These are phyloP conservation scores for Trypanosoma grayi DNA, from an alignment of 208 protist genomes.

Conservation along the genomic window DNA sequence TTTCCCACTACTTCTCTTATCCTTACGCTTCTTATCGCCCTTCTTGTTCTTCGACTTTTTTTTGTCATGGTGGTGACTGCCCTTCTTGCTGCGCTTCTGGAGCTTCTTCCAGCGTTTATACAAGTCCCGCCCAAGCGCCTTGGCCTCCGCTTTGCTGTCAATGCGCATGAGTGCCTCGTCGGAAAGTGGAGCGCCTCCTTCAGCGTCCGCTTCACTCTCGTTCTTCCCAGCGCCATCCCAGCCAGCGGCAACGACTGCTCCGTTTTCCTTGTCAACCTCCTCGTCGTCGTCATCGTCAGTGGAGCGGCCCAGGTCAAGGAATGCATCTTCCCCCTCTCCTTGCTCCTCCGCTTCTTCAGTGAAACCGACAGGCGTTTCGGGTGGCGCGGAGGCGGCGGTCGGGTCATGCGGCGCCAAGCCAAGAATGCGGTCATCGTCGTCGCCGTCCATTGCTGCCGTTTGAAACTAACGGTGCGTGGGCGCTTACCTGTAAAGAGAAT, in stretches of 20 bases:
- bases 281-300: conserved; percentile 4
- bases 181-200: neutral
- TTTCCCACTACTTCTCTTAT: conserved; percentile 12
- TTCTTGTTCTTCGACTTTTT: conserved; percentile 18
- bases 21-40: neutral
- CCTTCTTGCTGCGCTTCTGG: conserved; percentile 19
- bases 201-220: neutral
- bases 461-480: too few relatives aligned
- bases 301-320: conserved; percentile 12
- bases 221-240: neutral
- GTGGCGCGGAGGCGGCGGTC: neutral
- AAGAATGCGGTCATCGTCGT: conserved; percentile 19
- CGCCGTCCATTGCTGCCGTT: conserved; percentile 6
- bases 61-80: conserved; percentile 19
- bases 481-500: neutral
- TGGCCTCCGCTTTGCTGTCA: conserved; percentile 49
- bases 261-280: neutral
- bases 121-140: conserved; percentile 40
- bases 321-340: neutral
- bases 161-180: conserved; percentile 51
- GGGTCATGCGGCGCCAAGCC: neutral
- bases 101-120: conserved; percentile 85
- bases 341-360: neutral
- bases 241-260: neutral
- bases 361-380: neutral